phyloP scores from a whole-genome alignment of 345 rosid species.

The Brassica nigra region DNA sequence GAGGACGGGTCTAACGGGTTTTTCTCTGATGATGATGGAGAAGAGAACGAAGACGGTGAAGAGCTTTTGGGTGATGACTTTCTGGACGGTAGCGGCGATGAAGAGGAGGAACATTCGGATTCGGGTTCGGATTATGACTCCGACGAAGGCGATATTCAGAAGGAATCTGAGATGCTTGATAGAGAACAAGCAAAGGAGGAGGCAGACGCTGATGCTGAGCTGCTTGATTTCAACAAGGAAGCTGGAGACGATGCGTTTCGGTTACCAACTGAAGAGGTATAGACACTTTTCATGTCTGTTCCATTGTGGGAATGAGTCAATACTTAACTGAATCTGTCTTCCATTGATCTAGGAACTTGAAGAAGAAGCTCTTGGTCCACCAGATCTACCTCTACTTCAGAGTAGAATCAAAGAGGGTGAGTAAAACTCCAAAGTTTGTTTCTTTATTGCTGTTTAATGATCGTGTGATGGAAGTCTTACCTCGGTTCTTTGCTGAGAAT shows the following conservation, averaged over 20 bases:
- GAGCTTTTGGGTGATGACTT: slow-evolving; percentile 35
- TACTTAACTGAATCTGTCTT: background rate
- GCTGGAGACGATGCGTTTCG: slow-evolving; percentile 67
- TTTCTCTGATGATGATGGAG: slow-evolving; percentile 33
- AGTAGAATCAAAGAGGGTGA: slow-evolving; percentile 82
- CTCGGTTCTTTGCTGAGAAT: background rate
- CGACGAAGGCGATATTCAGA: slow-evolving; percentile 54
- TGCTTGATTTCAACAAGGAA: slow-evolving; percentile 53
- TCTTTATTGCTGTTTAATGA: background rate
- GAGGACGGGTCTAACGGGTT: slow-evolving; percentile 21
- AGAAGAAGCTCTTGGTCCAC: slow-evolving; percentile 71
- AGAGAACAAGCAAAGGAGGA: slow-evolving; percentile 41
- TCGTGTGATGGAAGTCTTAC: background rate
- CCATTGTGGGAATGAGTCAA: background rate
- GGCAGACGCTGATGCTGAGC: slow-evolving; percentile 62
- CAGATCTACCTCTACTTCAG: slow-evolving; percentile 72
- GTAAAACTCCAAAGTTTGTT: slow-evolving; percentile 29
- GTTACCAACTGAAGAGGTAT: slow-evolving; percentile 84
- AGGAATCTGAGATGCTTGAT: slow-evolving; percentile 58
- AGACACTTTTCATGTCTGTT: too few species aligned
- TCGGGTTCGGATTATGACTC: slow-evolving; percentile 46
- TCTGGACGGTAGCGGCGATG: slow-evolving; percentile 39
- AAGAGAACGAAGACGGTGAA: slow-evolving; percentile 33
- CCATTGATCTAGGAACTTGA: slow-evolving; percentile 66
- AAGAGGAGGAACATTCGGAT: slow-evolving; percentile 50